Evolutionary conservation across 2,329 filamentous ascomycete species (phyloP), one percentile per base, ranked within the genome.

Genomic region (Aspergillus sp.): DNA sequence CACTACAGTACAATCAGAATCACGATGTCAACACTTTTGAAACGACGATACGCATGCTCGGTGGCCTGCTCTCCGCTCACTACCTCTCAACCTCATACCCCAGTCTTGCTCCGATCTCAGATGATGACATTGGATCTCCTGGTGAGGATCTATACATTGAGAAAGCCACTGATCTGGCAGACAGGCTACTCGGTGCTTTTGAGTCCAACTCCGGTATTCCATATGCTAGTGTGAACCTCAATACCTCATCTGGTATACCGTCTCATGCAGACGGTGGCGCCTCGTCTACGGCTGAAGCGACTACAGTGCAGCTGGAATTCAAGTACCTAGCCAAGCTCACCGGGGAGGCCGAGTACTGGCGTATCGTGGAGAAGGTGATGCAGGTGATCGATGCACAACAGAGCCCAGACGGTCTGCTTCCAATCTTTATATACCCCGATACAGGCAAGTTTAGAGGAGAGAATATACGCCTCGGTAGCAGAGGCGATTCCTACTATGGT

Each of bases 11-110:
- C 79, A 89, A 97, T 63, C 92, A 97, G 76, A 85, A 97, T 71
- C 93, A 97, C 75, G 92, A 97, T 74, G 94, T 99, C 59, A 98
- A 93, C 76, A 97, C 93, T 0, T 99, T 98, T 70, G 95, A 99
- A 80, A 98, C 94, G 7, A 98, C 94, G 0, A 98, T 98, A 70
- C 91, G 95, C 56, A 98, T 98, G 93, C 83, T 99, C 54, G 95
- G 95, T 17, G 95, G 95, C 11, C 82, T 99, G 47, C 83, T 99
- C 38, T 93, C 93, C 1, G 95, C 95, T 9, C 93, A 99, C 76
- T 98, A 98, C 77, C 84, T 99, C n/a, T 94, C 93, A 23, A 95
- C 87, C 25, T 85, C 87, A 58, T 94, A 89, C 68, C 92, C 93
- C 0, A 79, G 90, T n/a, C 83, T 97, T 67, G 93, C 93, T 13